These are phyloP conservation scores for Meripilus lineatus DNA, from an alignment of 1,284 basidiomycete species.

Conservation along the genomic window DNA sequence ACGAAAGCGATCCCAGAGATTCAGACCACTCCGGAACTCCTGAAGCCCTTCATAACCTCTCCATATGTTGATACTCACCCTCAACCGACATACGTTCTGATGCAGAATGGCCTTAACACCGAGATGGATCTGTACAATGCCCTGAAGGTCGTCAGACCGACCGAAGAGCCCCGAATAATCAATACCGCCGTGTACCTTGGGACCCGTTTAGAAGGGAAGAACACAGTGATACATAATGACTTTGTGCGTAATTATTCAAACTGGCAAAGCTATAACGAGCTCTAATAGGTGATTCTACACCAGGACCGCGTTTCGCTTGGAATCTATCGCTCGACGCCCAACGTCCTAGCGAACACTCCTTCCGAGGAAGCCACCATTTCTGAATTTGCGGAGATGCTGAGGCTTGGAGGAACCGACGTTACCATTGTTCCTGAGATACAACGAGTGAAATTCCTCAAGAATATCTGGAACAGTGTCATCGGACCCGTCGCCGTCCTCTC, in stretches of 20 bases:
- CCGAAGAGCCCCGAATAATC: conserved; percentile 45
- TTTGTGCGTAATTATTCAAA: conserved; percentile 36
- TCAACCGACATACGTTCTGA: conserved; percentile 60
- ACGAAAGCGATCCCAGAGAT: conserved; percentile 77
- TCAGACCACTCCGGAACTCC: conserved; percentile 48
- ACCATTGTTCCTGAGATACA: conserved; percentile 55
- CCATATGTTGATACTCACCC: conserved; percentile 41
- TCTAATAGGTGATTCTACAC: background rate
- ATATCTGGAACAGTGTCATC: conserved; percentile 60
- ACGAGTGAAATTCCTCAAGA: conserved; percentile 56
- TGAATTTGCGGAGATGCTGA: conserved; percentile 42
- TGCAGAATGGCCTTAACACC: conserved; percentile 78
- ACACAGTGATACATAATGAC: conserved; percentile 45
- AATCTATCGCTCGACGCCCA: conserved; percentile 43
- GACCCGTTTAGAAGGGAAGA: conserved; percentile 42
- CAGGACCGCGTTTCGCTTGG: conserved; percentile 52
- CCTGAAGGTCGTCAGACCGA: conserved; percentile 34
- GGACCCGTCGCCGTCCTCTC: conserved; percentile 50
- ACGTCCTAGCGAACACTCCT: conserved; percentile 37
- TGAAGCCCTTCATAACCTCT: conserved; percentile 51
- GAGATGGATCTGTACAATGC: conserved; percentile 63
- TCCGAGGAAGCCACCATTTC: conserved; percentile 40
- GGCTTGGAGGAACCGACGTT: conserved; percentile 43
- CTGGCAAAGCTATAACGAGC: background rate
- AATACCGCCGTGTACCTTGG: conserved; percentile 51